A percentile compares a stretch with the other conserved stretches of the same genome.
Conservation (phyloP, 305 asterid genomes). For the Salvia sclarea region DNA sequence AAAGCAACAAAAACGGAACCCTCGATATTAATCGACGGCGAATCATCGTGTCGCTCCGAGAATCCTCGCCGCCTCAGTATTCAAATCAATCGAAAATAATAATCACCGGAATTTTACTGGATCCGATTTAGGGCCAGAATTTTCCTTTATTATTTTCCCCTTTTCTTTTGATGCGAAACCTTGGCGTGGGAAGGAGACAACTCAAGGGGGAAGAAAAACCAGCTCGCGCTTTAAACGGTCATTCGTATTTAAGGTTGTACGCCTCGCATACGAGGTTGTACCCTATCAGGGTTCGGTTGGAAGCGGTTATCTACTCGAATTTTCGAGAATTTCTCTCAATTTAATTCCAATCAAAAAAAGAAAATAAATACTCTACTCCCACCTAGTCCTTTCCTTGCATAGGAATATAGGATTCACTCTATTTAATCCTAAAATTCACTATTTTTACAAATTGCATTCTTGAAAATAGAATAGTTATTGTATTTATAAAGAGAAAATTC, state of each 20-base stretch:
- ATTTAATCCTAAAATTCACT: too few species aligned
- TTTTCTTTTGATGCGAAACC: constrained; percentile 1
- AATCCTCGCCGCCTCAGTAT: constrained; percentile 23
- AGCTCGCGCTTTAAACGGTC: constrained; percentile 26
- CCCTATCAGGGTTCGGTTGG: background rate
- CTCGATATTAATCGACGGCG: constrained; percentile 40
- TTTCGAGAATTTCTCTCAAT: too few species aligned
- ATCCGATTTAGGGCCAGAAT: constrained; percentile 24
- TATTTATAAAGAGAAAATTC: too few species aligned
- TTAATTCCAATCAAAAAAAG: too few species aligned
- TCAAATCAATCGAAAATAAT: constrained; percentile 20
- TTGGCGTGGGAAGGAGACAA: constrained; percentile 24
- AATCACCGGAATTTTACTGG: constrained; percentile 9
- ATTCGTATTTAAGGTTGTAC: constrained; percentile 23
- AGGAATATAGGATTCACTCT: too few species aligned
- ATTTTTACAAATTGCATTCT: too few species aligned
- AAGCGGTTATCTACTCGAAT: background rate
- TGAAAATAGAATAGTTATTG: too few species aligned
- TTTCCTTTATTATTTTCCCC: background rate
- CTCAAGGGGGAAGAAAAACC: constrained; percentile 4
- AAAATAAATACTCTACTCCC: too few species aligned
- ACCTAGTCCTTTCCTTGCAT: too few species aligned
- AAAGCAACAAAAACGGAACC: constrained; percentile 34
- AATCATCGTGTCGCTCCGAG: constrained; percentile 40
- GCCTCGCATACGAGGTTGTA: constrained; percentile 28